Evolutionary conservation across 345 rosid genomes (phyloP), one percentile per base, ranked within the genome.

Genomic region (Barbarea vulgaris): DNA sequence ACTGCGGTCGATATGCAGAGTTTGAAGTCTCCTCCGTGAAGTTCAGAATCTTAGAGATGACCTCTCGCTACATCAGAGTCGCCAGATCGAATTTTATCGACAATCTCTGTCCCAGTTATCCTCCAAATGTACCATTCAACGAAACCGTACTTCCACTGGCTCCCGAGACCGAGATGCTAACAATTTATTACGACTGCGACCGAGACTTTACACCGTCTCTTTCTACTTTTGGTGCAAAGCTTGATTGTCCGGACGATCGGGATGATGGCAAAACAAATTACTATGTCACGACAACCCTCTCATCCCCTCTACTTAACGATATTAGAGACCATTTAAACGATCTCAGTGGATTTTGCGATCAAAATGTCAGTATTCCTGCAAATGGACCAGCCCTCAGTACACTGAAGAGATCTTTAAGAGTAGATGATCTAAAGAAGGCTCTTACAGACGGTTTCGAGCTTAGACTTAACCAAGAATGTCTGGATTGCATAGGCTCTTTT

Each of bases 161-260:
- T 6, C 7, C 46, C 0, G 58, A 37, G 28, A 39, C 52, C 6
- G 51, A 3, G 22, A 8, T 79, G 19, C 17, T 85, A 18, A n/a
- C n/a, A 76, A 9, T 87, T 1, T 85, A 72, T 44, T 85, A 83
- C 13, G 44, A 2, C 28, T 87, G 91, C 30, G 6, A 0, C 64
- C 0, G 0, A 24, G 1, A 8, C 30, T 6, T 12, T 19, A 3
- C 42, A 0, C 2, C 7, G 8, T 2, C 7, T 1, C 58, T 2
- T 54, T n/a, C 25, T 14, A 3, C 9, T 33, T 56, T 46, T 24
- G 10, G 4, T 24, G 41, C 48, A 4, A 14, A 9, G 9, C 4
- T 74, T 79, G 2, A 0, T 2, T 48, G 60, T 10, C 7, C 7
- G 0, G 34, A 14, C 9, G 37, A 56, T 28, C 1, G 4, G 1